Percentiles rank a stretch among this genome's conserved stretches.
These are phyloP conservation scores for Umbilicaria muhlenbergii DNA, from an alignment of 495 filamentous ascomycete genomes.

Conservation along the genomic window DNA sequence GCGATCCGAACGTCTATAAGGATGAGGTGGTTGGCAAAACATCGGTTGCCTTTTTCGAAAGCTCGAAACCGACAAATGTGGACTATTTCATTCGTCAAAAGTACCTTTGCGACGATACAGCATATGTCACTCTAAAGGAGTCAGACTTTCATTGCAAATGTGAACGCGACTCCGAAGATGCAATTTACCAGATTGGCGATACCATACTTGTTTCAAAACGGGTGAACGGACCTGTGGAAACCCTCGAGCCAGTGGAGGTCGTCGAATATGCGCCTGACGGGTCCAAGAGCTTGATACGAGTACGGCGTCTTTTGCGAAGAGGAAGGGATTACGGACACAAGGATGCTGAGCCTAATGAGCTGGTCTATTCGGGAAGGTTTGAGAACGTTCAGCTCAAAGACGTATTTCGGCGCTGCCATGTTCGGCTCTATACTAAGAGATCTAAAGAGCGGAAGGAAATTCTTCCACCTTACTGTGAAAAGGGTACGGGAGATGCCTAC, in stretches of 20 bases:
- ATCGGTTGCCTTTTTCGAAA: slow-evolving; percentile 37
- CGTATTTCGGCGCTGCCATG: slow-evolving; percentile 38
- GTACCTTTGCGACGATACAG: slow-evolving; percentile 36
- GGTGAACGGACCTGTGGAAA: slow-evolving; percentile 1
- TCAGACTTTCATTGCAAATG: slow-evolving; percentile 28
- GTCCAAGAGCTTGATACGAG: slow-evolving; percentile 10
- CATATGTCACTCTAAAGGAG: slow-evolving; percentile 36
- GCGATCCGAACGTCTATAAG: slow-evolving; percentile 26
- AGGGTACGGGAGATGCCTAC: slow-evolving; percentile 48
- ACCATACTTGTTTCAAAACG: slow-evolving; percentile 31
- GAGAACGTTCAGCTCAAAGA: slow-evolving; percentile 20
- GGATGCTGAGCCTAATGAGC: slow-evolving; percentile 42
- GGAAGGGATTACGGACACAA: slow-evolving; percentile 20
- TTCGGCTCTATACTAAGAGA: slow-evolving; percentile 34
- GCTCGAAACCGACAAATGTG: slow-evolving; percentile 20
- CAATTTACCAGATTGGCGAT: slow-evolving; percentile 31
- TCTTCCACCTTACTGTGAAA: slow-evolving; percentile 44
- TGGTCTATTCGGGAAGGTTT: slow-evolving; percentile 39
- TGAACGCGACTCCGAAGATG: slow-evolving; percentile 16
- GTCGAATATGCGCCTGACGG: slow-evolving; percentile 23
- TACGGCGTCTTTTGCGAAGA: slow-evolving; percentile 32
- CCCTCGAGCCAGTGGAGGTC: slow-evolving; percentile 41
- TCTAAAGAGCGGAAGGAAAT: slow-evolving; percentile 23
- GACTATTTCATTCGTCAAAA: slow-evolving; percentile 53
- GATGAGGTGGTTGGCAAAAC: slow-evolving; percentile 37